Evolutionary conservation across 164 flowering plant genomes (phyloP), one percentile per base, ranked within the genome.

Genomic region (Aristolochia californica): DNA sequence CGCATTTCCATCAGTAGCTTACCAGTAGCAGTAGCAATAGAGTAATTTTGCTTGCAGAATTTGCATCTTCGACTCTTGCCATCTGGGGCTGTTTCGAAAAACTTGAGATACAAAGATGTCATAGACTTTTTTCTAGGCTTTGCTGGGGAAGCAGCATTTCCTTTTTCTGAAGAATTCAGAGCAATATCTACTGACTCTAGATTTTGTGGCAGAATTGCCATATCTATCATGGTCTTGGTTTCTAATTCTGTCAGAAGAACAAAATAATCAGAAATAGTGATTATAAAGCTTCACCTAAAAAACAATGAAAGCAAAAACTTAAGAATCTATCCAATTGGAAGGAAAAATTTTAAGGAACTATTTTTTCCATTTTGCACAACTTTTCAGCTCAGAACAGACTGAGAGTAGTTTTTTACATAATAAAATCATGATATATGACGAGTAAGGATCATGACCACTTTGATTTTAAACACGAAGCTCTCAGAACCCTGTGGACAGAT

Each of bases 11-110:
- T 34, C 40, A 34, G 40, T 34, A 5, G 30, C 45, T 61, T 77
- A 91, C 98, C 98, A 47, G 98, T 91, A 58, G 98, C 98, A 48
- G 98, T 91, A 40, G 98, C 83, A 64, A 88, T 88, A 45, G 98
- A 88, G 76, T 91, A 91, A 73, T 72, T 79, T 70, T 88, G 96
- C 59, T 93, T 90, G 72, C 98, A 91, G 73, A 88, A 91, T 63
- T 83, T 91, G 87, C 98, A 91, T 55, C 77, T 80, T 48, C 98
- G 75, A 68, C 78, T 88, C 73, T 91, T 91, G 25, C 95, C 93
- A 76, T 91, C 96, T 44, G 84, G 67, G 63, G 89, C 86, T 13
- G 93, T 91, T 70, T 91, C 96, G 68, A 88, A 91, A 67, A 66
- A 88, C 67, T 82, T 91, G 34, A 91, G 90, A 77, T 83, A 91